Evolutionary conservation across 495 filamentous ascomycete genomes (phyloP), one percentile per base, ranked within the genome.

Genomic region (Talaromyces trachyspermus): DNA sequence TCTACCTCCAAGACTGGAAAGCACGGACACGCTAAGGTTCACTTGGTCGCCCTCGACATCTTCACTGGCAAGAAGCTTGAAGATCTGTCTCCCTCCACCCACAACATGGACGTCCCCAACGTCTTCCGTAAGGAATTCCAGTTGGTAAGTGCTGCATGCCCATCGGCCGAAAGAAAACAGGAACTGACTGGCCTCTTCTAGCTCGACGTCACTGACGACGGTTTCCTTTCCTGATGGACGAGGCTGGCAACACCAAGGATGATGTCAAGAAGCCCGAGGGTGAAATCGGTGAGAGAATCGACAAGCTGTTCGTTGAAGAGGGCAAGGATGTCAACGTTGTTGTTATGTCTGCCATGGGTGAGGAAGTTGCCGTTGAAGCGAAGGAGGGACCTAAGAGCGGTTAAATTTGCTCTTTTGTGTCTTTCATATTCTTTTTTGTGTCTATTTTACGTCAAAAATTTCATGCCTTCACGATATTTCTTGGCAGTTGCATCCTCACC

Each of bases 21-120:
- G 87, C 92, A 99, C 85, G 92, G 92, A 70, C 92, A 99, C 84
- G 92, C 92, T 70, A 99, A 99, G 84, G 92, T 97, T 66, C 89
- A 99, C 77, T 72, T 99, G 51, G 83, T 94, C 60, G 92, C 87
- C 63, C 81, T 91, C 66, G 92, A 99, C 66, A 96, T 99, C 77
- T 99, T 99, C 80, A 99, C 89, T 51, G 80, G 80, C 79, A 97
- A 97, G 87, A 99, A 99, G 81, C 76, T 92, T 50, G 92, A 99
- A 79, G 92, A 99, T 72, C 85, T 99, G 49, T 97, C 86, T 74
- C 92, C 92, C 52, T 97, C 92, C 67, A 99, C 92, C 81, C 92
- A 99, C 83, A 97, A 97, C 80, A 99, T 99, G 92, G 88, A 99
- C 63, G 92, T 99, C 55, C 92, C 92, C 68, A 80, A 88, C 69